phyloP scores from a whole-genome alignment of 1,139 yeast genomes.

The Blastobotrys apis region DNA sequence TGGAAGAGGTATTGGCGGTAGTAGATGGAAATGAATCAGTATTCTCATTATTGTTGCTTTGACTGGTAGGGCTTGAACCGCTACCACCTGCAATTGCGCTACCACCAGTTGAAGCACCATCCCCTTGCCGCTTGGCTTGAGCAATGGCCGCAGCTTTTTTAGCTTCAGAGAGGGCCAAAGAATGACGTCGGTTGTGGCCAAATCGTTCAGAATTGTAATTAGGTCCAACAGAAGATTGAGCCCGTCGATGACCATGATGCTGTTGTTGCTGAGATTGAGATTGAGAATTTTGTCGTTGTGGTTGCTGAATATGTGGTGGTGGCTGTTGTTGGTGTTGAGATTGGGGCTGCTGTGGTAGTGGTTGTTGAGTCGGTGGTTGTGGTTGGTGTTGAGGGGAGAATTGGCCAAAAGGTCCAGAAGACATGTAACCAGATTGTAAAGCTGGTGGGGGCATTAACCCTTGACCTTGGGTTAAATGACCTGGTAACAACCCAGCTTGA shows the following conservation, averaged over 20 bases:
- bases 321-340: slow-evolving; percentile 6
- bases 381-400: slow-evolving; percentile 30
- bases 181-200: slow-evolving; percentile 90
- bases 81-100: slow-evolving; percentile 21
- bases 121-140: slow-evolving; percentile 50
- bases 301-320: slow-evolving; percentile 9
- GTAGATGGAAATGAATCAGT: slow-evolving; percentile 22
- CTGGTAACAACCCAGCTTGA: slow-evolving; percentile 28
- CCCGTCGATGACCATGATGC: slow-evolving; percentile 30
- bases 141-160: slow-evolving; percentile 93
- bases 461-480: slow-evolving; percentile 17
- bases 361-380: slow-evolving; percentile 11
- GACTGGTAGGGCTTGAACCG: neutral
- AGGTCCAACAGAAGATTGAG: slow-evolving; percentile 31
- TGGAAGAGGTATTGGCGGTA: slow-evolving; percentile 22
- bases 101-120: neutral
- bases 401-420: slow-evolving; percentile 32
- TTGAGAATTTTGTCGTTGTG: slow-evolving; percentile 1
- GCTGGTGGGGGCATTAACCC: slow-evolving; percentile 22
- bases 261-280: neutral
- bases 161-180: slow-evolving; percentile 91
- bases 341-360: slow-evolving; percentile 4
- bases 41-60: slow-evolving; percentile 13
- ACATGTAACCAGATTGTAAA: slow-evolving; percentile 24
- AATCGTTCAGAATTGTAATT: slow-evolving; percentile 14